A percentile compares a stretch with the other conserved stretches of the same genome.
Conservation (phyloP, 768 basidiomycete species). For the Serpula lacrymans region DNA sequence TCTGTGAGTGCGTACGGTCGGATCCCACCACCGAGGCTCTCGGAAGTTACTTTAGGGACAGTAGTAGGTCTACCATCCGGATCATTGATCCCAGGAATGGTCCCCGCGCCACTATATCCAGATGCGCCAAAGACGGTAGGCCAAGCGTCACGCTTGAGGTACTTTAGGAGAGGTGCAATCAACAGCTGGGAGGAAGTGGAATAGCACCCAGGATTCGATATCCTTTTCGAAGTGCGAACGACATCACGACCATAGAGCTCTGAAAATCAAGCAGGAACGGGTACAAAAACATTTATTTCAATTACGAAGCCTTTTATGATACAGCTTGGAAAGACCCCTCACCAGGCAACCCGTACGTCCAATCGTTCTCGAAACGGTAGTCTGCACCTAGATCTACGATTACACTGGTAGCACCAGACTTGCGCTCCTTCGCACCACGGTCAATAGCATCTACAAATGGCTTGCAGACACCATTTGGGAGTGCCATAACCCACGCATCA, state of each 20-base stretch:
- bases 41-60: conserved; percentile 77
- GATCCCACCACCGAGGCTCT: conserved; percentile 71
- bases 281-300: conserved; percentile 33
- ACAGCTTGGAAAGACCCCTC: conserved; percentile 50
- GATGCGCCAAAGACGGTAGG: conserved; percentile 92
- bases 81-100: conserved; percentile 62
- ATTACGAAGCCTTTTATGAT: conserved; percentile 33
- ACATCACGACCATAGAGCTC: conserved; percentile 81
- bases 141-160: conserved; percentile 52
- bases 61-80: conserved; percentile 69
- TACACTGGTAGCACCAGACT: conserved; percentile 56
- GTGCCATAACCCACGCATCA: conserved; percentile 98
- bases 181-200: conserved; percentile 92
- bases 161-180: conserved; percentile 80
- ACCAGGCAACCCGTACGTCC: conserved; percentile 99
- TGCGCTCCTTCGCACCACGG: conserved; percentile 58
- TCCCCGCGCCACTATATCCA: conserved; percentile 95
- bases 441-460: conserved; percentile 96
- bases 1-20: conserved; percentile 90
- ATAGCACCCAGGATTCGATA: conserved; percentile 98
- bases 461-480: conserved; percentile 96
- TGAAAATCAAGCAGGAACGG: conserved; percentile 30
- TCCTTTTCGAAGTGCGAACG: conserved; percentile 72
- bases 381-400: conserved; percentile 93
- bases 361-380: conserved; percentile 89